These are phyloP conservation scores for Cyberlindnera euphorbiae DNA, from an alignment of 805 yeast species.

Conservation along the genomic window DNA sequence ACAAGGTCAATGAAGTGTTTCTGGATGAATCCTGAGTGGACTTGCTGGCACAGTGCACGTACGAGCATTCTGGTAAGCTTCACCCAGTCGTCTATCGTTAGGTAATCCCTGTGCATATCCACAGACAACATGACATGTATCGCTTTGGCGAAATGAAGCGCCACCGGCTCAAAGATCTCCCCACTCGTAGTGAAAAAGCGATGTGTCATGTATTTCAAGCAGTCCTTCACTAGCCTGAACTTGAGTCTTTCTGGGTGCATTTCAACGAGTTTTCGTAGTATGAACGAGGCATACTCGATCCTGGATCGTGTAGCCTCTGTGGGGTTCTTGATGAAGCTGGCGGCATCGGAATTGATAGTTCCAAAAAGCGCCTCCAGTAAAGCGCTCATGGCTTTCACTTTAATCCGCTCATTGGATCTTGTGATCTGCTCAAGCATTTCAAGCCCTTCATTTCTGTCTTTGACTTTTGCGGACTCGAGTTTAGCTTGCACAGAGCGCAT, in stretches of 20 bases:
- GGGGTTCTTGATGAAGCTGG: conserved; percentile 23
- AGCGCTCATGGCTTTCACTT: conserved; percentile 20
- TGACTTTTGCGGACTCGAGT: conserved; percentile 46
- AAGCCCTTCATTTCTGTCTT: conserved; percentile 52
- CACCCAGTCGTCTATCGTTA: conserved; percentile 17
- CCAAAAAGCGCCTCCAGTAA: conserved; percentile 28
- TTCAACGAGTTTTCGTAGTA: conserved; percentile 25
- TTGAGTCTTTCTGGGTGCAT: conserved; percentile 13
- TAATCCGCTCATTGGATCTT: conserved; percentile 20
- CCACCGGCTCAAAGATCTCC: conserved; percentile 26
- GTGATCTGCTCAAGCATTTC: conserved; percentile 31
- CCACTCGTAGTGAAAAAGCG: conserved; percentile 13
- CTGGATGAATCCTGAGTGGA: conserved; percentile 16
- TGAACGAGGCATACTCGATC: conserved; percentile 30
- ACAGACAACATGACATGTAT: conserved; percentile 24
- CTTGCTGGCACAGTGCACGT: conserved; percentile 11
- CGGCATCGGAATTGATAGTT: conserved; percentile 33
- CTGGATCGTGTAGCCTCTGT: conserved; percentile 28
- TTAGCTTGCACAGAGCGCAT: conserved; percentile 14
- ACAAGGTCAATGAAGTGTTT: conserved; percentile 27
- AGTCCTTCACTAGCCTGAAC: conserved; percentile 11
- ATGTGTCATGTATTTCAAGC: conserved; percentile 9
- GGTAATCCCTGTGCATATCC: conserved; percentile 19
- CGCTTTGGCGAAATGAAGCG: conserved; percentile 27
- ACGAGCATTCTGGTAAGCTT: conserved; percentile 8